Conservation (phyloP, 2,329 filamentous ascomycete genomes). For the Colletotrichum horii region DNA sequence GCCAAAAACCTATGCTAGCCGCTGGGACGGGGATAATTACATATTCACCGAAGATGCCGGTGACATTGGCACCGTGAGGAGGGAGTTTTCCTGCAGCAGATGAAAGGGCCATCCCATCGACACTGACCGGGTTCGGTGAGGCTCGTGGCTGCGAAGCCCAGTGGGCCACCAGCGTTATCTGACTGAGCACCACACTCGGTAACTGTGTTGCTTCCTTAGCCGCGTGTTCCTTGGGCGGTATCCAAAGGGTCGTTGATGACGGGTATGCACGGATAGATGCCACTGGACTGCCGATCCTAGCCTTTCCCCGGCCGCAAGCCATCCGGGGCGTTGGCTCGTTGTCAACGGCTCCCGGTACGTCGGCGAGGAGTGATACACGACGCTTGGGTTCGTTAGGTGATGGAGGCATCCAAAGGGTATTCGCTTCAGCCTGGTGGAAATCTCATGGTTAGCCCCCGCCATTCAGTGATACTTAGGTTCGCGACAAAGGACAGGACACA, state of each 20-base stretch:
- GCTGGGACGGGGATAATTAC: neutral
- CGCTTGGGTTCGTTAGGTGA: neutral
- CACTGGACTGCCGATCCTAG: neutral
- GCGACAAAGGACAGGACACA: neutral
- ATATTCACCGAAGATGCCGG: constrained; percentile 1
- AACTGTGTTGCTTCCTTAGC: neutral
- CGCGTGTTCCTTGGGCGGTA: neutral
- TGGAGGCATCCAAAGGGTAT: neutral
- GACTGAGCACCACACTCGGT: neutral
- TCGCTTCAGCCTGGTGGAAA: neutral
- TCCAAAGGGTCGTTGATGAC: neutral
- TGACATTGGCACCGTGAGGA: neutral
- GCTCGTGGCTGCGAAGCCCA: neutral
- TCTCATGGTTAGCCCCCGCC: neutral
- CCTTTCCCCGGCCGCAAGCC: neutral
- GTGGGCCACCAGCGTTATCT: neutral
- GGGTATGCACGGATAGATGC: neutral
- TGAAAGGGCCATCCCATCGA: neutral
- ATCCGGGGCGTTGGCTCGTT: neutral
- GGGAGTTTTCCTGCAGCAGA: neutral
- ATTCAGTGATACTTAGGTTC: neutral
- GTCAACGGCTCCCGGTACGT: neutral
- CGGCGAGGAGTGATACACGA: neutral
- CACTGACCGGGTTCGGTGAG: neutral
- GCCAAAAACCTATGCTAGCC: constrained; percentile 14